Conservation (phyloP, 202 grass and related monocot genomes). For the Hordeum pubiflorum region DNA sequence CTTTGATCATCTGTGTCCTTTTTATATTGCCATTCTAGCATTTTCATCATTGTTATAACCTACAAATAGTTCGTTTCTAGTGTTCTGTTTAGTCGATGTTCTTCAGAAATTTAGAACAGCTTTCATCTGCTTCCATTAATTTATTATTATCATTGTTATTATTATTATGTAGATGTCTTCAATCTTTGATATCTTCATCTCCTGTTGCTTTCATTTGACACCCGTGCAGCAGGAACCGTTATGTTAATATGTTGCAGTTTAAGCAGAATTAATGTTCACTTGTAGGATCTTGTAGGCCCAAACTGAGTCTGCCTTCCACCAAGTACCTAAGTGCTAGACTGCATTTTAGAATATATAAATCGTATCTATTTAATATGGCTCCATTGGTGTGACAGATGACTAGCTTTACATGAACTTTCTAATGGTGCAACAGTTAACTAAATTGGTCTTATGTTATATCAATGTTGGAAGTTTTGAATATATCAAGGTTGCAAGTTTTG, state of each 20-base stretch:
- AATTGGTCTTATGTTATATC: background rate
- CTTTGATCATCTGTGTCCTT: background rate
- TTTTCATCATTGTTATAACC: background rate
- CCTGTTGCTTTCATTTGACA: background rate
- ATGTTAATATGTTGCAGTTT: background rate
- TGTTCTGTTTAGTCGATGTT: background rate
- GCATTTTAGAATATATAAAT: background rate
- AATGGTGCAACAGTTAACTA: background rate
- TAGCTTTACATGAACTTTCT: background rate
- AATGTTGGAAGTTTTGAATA: no score
- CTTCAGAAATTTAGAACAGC: background rate
- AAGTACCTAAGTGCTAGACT: background rate
- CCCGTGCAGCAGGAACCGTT: background rate
- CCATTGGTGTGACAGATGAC: background rate
- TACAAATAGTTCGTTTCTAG: background rate
- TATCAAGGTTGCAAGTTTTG: background rate
- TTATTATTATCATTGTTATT: background rate
- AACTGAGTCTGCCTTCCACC: background rate
- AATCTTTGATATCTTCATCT: background rate
- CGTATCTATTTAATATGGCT: background rate
- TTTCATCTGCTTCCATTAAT: background rate
- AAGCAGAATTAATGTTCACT: background rate
- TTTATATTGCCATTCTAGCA: no score
- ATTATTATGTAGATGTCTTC: background rate
- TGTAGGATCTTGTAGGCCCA: background rate